Base-by-base conservation (phyloP, 2,329 filamentous ascomycete species). In the Fusarium sp. region DNA sequence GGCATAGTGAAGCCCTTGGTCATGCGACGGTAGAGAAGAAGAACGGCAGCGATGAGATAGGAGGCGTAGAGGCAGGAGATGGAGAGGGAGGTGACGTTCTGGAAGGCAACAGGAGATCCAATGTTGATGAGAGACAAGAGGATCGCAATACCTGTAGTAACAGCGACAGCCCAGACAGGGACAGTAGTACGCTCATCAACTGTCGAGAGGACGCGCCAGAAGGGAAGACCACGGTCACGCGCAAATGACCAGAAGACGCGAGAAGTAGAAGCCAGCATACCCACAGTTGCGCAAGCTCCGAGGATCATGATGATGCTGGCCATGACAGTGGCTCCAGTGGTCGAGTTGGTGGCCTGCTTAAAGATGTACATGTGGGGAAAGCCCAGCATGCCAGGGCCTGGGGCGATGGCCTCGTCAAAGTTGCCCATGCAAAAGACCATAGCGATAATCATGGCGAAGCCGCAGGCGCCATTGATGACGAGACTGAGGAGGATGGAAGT, bases 291-390 rank as follows among this genome's bases (percentile, higher is more conserved):
- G 20, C 84, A 86, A 2, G 85, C 84, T 6, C 86, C 80, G 34
- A 88, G 85, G 20, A 89, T 78, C 5, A 89, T 82, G 4, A 89
- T 79, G 20, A 90, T 83, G 6, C 83, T 78, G 0, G 84, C 83
- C 85, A 90, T 88, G 22, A 86, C 84, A 2, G 85, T 85, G 0
- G 88, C 85, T 0, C 85, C 88, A 2, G 83, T 84, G 3, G 83
- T 78, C 20, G 85, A 87, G 2, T 84, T 80, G 2, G 88, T 87
- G 2, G 85, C 85, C 38, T 89, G 84, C 70, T 84, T 84, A 67
- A 90, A 90, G 24, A 91, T 85, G 59, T 89, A 84, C 75, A 92
- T 90, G 71, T 90, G 90, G 0, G 90, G 89, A 57, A 88, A 89
- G 1, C 77, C 77, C 10, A 79, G 61, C 69, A 77, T 68, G 14